phyloP scores from a whole-genome alignment of 139 green algal species.

The Coccomyxa sp. region DNA sequence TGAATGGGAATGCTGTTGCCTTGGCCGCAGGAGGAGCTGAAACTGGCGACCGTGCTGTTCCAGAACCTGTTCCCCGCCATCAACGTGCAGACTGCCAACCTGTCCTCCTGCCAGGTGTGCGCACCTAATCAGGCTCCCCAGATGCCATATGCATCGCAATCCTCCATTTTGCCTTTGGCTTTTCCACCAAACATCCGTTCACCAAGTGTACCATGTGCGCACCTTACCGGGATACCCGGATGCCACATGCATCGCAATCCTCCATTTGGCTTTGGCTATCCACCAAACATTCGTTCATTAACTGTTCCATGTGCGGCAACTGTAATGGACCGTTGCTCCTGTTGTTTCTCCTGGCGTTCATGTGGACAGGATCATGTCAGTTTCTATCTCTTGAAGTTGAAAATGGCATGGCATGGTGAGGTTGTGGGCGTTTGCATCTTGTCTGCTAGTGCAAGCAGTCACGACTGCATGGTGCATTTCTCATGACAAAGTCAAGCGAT shows the following conservation, averaged over 20 bases:
- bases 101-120: constrained; percentile 64
- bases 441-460: no score
- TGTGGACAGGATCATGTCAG: no score
- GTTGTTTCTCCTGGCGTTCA: no score
- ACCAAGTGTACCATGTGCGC: neutral
- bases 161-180: neutral
- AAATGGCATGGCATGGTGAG: no score
- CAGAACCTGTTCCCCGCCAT: constrained; percentile 96
- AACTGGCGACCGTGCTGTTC: constrained; percentile 71
- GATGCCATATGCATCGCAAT: neutral
- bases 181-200: neutral
- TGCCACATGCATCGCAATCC: neutral
- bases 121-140: neutral
- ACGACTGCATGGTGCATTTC: no score
- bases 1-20: no score
- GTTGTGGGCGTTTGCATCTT: no score
- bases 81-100: constrained; percentile 80
- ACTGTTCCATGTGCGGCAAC: constrained; percentile 2
- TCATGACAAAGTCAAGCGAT: no score
- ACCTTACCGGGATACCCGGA: neutral
- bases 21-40: constrained; percentile 55
- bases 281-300: neutral
- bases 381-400: no score
- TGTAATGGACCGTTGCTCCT: neutral
- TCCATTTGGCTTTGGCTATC: neutral